phyloP scores from a whole-genome alignment of 1,284 basidiomycete species.

The Boletus smithii region DNA sequence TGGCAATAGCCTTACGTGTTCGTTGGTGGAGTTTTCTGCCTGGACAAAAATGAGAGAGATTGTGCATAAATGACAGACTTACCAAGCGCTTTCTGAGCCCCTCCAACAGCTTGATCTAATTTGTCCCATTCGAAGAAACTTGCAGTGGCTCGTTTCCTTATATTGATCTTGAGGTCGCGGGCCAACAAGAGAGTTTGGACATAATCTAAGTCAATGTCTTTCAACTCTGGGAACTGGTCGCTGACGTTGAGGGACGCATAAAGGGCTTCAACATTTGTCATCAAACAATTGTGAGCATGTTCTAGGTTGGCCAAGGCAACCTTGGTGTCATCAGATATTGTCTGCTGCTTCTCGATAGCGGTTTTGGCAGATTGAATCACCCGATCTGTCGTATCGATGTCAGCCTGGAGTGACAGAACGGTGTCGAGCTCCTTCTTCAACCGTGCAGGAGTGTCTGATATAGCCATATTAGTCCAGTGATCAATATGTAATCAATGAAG shows the following conservation, averaged over 20 bases:
- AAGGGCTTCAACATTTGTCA: conserved; percentile 27
- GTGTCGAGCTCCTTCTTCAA: conserved; percentile 39
- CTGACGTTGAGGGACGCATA: conserved; percentile 39
- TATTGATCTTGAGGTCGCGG: conserved; percentile 40
- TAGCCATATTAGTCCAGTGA: neutral
- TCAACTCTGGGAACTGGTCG: conserved; percentile 34
- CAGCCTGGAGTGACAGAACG: conserved; percentile 34
- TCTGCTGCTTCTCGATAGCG: too few relatives aligned
- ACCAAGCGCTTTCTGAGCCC: neutral
- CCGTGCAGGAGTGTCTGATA: conserved; percentile 32
- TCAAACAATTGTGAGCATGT: conserved; percentile 17
- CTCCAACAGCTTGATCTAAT: neutral
- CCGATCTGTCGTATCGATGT: conserved; percentile 32
- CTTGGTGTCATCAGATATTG: too few relatives aligned
- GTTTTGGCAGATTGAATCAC: conserved; percentile 17
- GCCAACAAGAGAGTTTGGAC: conserved; percentile 34
- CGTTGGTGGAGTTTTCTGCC: conserved; percentile 11
- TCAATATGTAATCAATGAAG: neutral
- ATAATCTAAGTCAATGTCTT: conserved; percentile 32
- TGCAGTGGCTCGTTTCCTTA: conserved; percentile 33
- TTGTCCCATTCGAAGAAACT: neutral
- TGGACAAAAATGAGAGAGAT: too few relatives aligned
- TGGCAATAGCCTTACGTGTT: conserved; percentile 6
- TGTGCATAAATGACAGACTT: too few relatives aligned
- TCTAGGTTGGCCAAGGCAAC: conserved; percentile 20